Conservation (phyloP, 2,329 filamentous ascomycete genomes). For the Thyridium curvatum region DNA sequence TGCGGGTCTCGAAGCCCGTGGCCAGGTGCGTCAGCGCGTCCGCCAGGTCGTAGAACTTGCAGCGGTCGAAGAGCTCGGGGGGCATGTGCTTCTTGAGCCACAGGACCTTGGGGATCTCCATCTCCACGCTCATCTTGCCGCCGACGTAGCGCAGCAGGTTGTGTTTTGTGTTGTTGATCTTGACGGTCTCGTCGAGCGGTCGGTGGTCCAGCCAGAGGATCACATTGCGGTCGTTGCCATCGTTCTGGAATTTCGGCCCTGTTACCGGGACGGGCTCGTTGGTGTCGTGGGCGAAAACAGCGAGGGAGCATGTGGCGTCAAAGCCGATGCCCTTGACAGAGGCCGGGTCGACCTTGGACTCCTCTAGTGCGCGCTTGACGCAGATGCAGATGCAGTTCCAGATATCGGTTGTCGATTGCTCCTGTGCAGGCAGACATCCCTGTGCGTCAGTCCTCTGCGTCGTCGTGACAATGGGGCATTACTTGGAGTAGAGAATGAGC, state of each 20-base stretch:
- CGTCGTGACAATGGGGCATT: background rate
- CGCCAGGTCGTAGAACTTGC: conserved; percentile 94
- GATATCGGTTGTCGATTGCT: conserved; percentile 97
- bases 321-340: conserved; percentile 89
- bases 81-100: conserved; percentile 99
- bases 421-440: conserved; percentile 34
- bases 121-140: conserved; percentile 97
- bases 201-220: conserved; percentile 97
- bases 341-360: conserved; percentile 70
- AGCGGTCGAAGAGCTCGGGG: conserved; percentile 77
- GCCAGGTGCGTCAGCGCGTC: conserved; percentile 93
- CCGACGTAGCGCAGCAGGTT: conserved; percentile 94
- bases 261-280: conserved; percentile 90
- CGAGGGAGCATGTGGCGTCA: conserved; percentile 95
- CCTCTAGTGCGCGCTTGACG: conserved; percentile 73
- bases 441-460: too few relatives aligned
- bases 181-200: conserved; percentile 81
- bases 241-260: conserved; percentile 51
- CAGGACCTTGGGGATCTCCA: conserved; percentile 97
- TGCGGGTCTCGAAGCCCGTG: conserved; percentile 84
- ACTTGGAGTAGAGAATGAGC: conserved; percentile 13
- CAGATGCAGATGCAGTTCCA: conserved; percentile 92
- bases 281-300: conserved; percentile 83
- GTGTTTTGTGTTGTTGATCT: conserved; percentile 89
- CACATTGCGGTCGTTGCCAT: conserved; percentile 84